These are phyloP conservation scores for Collybiopsis confluens DNA, from an alignment of 768 basidiomycete species.

Conservation along the genomic window DNA sequence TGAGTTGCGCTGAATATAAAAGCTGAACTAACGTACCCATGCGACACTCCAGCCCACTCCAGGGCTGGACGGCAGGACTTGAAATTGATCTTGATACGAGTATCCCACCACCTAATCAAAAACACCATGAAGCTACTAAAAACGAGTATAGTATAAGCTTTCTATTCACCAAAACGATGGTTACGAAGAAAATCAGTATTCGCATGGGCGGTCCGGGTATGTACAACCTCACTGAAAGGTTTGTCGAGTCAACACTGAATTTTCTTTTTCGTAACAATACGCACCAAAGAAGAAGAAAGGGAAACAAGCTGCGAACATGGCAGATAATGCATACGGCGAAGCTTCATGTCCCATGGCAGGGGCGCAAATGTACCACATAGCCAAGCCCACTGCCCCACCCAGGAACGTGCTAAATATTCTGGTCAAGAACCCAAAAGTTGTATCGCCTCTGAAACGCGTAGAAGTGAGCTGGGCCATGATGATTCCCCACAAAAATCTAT, in stretches of 20 bases:
- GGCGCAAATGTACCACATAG: conserved; percentile 66
- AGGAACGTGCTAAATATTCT: conserved; percentile 62
- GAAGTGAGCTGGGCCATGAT: conserved; percentile 76
- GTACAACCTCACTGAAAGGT: conserved; percentile 47
- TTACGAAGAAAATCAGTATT: conserved; percentile 67
- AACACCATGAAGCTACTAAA: neutral
- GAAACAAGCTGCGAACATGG: conserved; percentile 61
- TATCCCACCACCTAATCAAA: conserved; percentile 61
- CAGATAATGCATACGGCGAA: conserved; percentile 62
- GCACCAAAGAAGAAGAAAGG: conserved; percentile 60
- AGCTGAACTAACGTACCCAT: conserved; percentile 45
- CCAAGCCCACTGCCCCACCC: conserved; percentile 58
- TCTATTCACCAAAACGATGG: conserved; percentile 51
- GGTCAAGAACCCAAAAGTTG: conserved; percentile 57
- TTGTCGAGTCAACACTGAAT: too few relatives aligned
- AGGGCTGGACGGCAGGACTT: conserved; percentile 42
- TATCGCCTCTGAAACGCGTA: conserved; percentile 72
- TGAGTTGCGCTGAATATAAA: neutral
- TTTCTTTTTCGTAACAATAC: too few relatives aligned
- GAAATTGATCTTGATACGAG: conserved; percentile 62
- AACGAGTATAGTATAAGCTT: neutral
- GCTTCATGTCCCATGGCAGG: conserved; percentile 45
- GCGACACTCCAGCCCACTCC: conserved; percentile 65
- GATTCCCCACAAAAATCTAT: conserved; percentile 68
- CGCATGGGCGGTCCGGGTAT: conserved; percentile 71